Evolutionary conservation across 177 flowering plant genomes (phyloP).

Genomic region (Vitis hybrid): DNA sequence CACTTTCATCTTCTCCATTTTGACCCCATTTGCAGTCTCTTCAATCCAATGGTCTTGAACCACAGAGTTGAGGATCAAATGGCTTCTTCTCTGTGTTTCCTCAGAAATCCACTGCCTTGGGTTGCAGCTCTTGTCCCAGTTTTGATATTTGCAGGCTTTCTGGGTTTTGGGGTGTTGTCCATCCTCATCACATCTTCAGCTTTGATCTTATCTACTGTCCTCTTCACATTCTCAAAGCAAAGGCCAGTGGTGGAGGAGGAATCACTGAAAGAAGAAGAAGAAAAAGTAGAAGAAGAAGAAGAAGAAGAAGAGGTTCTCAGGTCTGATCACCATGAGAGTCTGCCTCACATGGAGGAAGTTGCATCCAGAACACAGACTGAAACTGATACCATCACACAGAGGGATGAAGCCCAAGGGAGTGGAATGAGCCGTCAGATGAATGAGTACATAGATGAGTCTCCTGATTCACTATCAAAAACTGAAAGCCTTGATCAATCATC

Average conservation of each 20-base stretch:
- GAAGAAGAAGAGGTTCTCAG: neutral
- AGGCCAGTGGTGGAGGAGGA: conserved; percentile 15
- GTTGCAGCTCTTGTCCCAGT: conserved; percentile 23
- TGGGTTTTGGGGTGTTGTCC: conserved; percentile 24
- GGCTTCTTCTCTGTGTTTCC: conserved; percentile 18
- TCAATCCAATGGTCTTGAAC: conserved; percentile 9
- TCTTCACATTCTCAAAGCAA: conserved; percentile 26
- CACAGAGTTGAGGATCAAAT: conserved; percentile 15
- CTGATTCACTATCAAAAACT: conserved; percentile 32
- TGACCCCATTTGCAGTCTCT: neutral
- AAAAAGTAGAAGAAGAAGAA: neutral
- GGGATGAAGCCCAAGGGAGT: conserved; percentile 13
- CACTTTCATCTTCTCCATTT: neutral
- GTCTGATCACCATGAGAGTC: conserved; percentile 1
- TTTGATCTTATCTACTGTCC: conserved; percentile 24
- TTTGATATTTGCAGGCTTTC: conserved; percentile 8
- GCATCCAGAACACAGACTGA: conserved; percentile 9
- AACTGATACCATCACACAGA: neutral
- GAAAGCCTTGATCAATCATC: conserved; percentile 37
- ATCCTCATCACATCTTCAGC: conserved; percentile 22
- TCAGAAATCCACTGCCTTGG: conserved; percentile 18
- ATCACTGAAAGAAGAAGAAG: neutral
- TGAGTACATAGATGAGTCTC: conserved; percentile 22
- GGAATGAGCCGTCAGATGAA: conserved; percentile 14
- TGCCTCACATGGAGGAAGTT: conserved; percentile 13